phyloP scores from a whole-genome alignment of 768 basidiomycete species.

The Rhodotorula diobovata region DNA sequence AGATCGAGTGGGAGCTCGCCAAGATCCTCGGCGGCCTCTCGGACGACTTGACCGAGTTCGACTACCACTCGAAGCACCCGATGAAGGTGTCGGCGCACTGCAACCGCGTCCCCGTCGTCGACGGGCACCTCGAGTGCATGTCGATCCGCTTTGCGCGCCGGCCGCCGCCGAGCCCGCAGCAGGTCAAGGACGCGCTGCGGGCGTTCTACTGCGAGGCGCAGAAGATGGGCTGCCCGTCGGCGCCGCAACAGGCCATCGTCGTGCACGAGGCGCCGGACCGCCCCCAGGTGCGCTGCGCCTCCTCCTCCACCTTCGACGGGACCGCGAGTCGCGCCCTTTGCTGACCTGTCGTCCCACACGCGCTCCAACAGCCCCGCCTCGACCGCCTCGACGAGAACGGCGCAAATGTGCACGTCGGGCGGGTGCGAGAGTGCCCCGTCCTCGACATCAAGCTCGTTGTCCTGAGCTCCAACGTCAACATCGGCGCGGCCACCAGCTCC shows the following conservation, averaged over 20 bases:
- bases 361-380: constrained; percentile 62
- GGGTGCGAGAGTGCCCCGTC: constrained; percentile 84
- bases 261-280: constrained; percentile 91
- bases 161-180: constrained; percentile 79
- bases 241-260: constrained; percentile 74
- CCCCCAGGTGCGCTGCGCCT: constrained; percentile 44
- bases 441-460: constrained; percentile 94
- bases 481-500: constrained; percentile 92
- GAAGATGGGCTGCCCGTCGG: constrained; percentile 70
- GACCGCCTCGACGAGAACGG: constrained; percentile 87
- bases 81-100: constrained; percentile 88
- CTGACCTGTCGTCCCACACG: constrained; percentile 49
- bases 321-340: too few relatives aligned
- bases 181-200: constrained; percentile 73
- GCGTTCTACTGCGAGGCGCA: constrained; percentile 73
- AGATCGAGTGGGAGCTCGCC: constrained; percentile 97
- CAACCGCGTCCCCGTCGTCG: constrained; percentile 91
- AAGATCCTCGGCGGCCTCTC: constrained; percentile 88
- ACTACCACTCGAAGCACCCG: constrained; percentile 73
- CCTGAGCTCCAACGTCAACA: constrained; percentile 83
- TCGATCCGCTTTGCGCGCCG: constrained; percentile 73
- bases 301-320: neutral
- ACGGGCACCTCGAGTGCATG: constrained; percentile 88
- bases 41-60: constrained; percentile 61
- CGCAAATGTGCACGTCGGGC: constrained; percentile 82